A percentile compares a stretch with the other conserved stretches of the same genome.
Evolutionary conservation across 441 rosid genomes (phyloP).

Genomic region (Arabidopsis lyrata): DNA sequence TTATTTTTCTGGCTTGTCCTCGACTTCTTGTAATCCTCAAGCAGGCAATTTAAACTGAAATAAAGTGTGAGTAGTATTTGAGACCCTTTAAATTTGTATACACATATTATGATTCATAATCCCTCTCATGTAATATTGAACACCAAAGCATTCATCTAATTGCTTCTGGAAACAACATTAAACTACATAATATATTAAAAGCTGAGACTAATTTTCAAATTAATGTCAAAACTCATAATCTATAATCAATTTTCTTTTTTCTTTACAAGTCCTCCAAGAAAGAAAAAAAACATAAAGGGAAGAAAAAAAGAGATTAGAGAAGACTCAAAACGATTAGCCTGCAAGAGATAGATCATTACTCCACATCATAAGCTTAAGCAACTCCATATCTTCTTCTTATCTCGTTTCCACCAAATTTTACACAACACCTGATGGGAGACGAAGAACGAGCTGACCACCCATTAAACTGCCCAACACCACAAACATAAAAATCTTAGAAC

Average conservation of each 20-base stretch:
- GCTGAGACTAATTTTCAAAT: constrained; percentile 8
- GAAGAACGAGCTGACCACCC: constrained; percentile 72
- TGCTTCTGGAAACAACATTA: neutral
- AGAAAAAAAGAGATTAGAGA: neutral
- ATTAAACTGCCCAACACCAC: constrained; percentile 48
- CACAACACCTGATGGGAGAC: constrained; percentile 71
- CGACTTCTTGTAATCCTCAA: no score
- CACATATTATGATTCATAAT: no score
- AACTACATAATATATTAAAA: neutral
- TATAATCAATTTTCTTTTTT: constrained; percentile 11
- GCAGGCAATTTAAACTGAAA: no score
- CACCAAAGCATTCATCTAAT: neutral
- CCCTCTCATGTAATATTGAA: no score
- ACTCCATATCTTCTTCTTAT: constrained; percentile 6
- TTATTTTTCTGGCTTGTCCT: no score
- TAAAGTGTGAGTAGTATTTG: no score
- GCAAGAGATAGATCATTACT: constrained; percentile 27
- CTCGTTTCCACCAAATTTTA: constrained; percentile 36
- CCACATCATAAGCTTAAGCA: constrained; percentile 29
- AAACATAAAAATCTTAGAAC: neutral
- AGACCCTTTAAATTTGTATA: no score
- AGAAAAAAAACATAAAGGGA: constrained; percentile 11
- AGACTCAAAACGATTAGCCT: constrained; percentile 27
- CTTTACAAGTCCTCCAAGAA: constrained; percentile 28
- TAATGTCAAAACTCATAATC: constrained; percentile 16